Conservation (phyloP, 495 filamentous ascomycete genomes). For the Haplographium delicatum region DNA sequence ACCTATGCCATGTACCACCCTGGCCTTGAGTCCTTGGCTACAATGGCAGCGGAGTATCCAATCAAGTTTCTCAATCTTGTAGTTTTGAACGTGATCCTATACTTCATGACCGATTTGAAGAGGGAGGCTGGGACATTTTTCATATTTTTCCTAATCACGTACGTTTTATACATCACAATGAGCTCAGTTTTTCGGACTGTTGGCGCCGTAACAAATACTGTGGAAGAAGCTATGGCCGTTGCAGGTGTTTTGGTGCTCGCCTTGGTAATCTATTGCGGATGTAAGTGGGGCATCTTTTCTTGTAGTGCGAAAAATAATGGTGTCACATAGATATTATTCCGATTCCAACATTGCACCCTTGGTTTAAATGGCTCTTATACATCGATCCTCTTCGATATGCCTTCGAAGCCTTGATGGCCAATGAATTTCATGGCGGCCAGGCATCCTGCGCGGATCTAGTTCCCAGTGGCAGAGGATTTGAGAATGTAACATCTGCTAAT, state of each 20-base stretch:
- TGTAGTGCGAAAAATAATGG: background rate
- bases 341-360: constrained; percentile 66
- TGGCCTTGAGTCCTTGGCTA: constrained; percentile 67
- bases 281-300: constrained; percentile 48
- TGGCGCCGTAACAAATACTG: constrained; percentile 63
- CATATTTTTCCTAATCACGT: constrained; percentile 70
- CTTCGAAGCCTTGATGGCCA: constrained; percentile 63
- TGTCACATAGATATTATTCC: constrained; percentile 52
- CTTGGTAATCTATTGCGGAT: constrained; percentile 75
- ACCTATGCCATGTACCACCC: constrained; percentile 79
- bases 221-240: constrained; percentile 75
- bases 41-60: constrained; percentile 68
- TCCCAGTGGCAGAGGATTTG: constrained; percentile 45
- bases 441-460: constrained; percentile 49
- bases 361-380: constrained; percentile 74
- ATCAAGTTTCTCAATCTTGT: constrained; percentile 35
- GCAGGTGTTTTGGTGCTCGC: constrained; percentile 58
- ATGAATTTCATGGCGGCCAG: constrained; percentile 57
- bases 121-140: constrained; percentile 74
- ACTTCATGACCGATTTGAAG: constrained; percentile 70
- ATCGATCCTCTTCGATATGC: constrained; percentile 74
- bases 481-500: constrained; percentile 31
- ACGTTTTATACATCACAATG: constrained; percentile 64
- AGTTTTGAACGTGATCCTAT: constrained; percentile 50
- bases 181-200: constrained; percentile 77